Evolutionary conservation across 2,329 filamentous ascomycete genomes (phyloP).

Genomic region (Parascedosporium putredinis): DNA sequence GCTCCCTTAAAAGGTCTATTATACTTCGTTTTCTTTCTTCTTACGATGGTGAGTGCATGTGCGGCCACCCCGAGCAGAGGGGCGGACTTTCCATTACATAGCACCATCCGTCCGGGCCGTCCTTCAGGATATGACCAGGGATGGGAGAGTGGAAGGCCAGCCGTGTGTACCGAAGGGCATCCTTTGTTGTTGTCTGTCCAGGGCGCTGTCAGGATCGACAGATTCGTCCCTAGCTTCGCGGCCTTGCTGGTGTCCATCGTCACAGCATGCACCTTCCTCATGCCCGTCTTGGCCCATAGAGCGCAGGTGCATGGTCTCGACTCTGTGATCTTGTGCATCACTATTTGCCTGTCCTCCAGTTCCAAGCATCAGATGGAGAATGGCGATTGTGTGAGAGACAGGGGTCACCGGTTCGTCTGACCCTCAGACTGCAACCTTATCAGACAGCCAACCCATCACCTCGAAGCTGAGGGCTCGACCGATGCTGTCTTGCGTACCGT

Average conservation of each 20-base stretch:
- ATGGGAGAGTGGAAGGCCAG: too few species aligned
- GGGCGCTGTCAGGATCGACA: too few species aligned
- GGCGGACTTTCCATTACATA: neutral
- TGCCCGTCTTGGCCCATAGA: too few species aligned
- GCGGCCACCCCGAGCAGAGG: conserved; percentile 5
- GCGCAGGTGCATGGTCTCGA: too few species aligned
- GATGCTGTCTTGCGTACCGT: too few species aligned
- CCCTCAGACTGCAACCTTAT: neutral
- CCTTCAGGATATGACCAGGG: too few species aligned
- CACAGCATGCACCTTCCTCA: too few species aligned
- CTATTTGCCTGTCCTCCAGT: neutral
- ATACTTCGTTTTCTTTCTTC: conserved; percentile 6
- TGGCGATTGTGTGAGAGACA: neutral
- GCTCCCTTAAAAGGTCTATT: neutral
- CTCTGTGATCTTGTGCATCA: neutral
- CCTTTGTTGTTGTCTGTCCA: too few species aligned
- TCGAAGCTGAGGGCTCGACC: neutral
- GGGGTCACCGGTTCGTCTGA: neutral
- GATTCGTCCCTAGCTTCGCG: too few species aligned
- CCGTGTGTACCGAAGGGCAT: too few species aligned
- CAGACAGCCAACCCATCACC: neutral
- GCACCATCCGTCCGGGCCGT: conserved; percentile 2
- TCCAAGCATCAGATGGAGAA: neutral
- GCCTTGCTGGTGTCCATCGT: too few species aligned
- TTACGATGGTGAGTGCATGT: too few species aligned